These are phyloP conservation scores for Hsuehochloa calcarea DNA, from an alignment of 176 grass and related monocot genomes.

Conservation along the genomic window DNA sequence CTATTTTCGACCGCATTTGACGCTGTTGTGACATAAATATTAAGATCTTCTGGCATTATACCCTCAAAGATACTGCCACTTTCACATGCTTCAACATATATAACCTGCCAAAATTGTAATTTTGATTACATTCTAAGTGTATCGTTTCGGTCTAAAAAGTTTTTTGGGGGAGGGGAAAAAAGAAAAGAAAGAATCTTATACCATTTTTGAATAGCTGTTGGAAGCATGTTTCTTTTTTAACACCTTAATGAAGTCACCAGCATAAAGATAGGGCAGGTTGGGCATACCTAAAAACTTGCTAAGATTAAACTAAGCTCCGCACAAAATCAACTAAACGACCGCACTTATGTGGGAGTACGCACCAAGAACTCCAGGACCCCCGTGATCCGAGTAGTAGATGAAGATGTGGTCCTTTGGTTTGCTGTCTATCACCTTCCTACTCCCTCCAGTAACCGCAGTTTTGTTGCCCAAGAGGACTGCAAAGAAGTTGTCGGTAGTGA, in stretches of 20 bases:
- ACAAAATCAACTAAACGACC: background rate
- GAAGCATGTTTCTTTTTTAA: conserved; percentile 77
- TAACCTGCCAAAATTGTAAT: conserved; percentile 54
- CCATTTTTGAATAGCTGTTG: conserved; percentile 86
- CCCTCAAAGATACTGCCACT: conserved; percentile 95
- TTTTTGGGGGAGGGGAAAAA: background rate
- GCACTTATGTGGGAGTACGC: background rate
- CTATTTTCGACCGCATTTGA: conserved; percentile 85
- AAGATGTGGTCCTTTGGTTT: conserved; percentile 86
- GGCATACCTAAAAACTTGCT: conserved; percentile 66
- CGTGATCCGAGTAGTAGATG: conserved; percentile 95
- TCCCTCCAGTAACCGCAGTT: conserved; percentile 78
- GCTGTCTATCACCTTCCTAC: conserved; percentile 88
- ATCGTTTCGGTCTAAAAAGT: background rate
- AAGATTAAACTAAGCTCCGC: conserved; percentile 15
- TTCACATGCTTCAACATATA: conserved; percentile 96
- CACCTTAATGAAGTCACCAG: conserved; percentile 78
- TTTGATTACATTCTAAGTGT: background rate
- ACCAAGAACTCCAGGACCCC: conserved; percentile 95
- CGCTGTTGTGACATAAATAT: conserved; percentile 87
- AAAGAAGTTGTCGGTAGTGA: conserved; percentile 73
- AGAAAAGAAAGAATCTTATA: background rate
- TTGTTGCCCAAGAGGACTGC: conserved; percentile 80
- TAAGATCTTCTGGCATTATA: conserved; percentile 67
- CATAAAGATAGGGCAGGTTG: conserved; percentile 68